These are phyloP conservation scores for Avena atlantica DNA, from an alignment of 176 grass and related monocot genomes.

Conservation along the genomic window DNA sequence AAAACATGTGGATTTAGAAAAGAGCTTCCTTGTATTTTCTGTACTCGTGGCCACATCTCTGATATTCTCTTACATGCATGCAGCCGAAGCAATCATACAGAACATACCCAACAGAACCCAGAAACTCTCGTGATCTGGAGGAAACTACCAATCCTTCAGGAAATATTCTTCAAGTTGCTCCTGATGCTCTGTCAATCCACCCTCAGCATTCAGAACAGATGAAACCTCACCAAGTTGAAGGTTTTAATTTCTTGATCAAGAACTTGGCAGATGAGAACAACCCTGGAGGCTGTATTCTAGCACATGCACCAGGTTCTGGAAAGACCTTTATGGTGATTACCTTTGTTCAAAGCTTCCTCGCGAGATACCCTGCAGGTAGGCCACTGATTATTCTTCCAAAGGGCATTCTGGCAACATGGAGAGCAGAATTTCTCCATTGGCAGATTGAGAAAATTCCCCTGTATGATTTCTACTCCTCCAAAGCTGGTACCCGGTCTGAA, in stretches of 20 bases:
- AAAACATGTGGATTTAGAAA: background rate
- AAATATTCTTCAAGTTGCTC: slow-evolving; percentile 35
- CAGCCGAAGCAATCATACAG: slow-evolving; percentile 56
- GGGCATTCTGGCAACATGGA: slow-evolving; percentile 80
- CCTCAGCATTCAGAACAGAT: slow-evolving; percentile 71
- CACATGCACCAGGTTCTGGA: slow-evolving; percentile 88
- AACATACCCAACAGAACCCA: slow-evolving; percentile 37
- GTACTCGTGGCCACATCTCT: slow-evolving; percentile 16
- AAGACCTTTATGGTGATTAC: slow-evolving; percentile 91
- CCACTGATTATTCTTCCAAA: slow-evolving; percentile 87
- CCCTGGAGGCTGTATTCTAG: slow-evolving; percentile 88
- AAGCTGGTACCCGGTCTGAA: slow-evolving; percentile 60
- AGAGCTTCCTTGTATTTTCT: slow-evolving; percentile 8
- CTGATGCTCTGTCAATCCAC: slow-evolving; percentile 52
- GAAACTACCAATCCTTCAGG: slow-evolving; percentile 34
- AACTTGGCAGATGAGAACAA: slow-evolving; percentile 78
- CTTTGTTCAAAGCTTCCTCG: slow-evolving; percentile 86
- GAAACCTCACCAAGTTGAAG: slow-evolving; percentile 84
- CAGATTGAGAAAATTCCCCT: slow-evolving; percentile 73
- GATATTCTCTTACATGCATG: slow-evolving; percentile 16
- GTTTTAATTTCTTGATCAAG: slow-evolving; percentile 82
- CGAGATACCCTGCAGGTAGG: slow-evolving; percentile 62
- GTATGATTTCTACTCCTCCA: slow-evolving; percentile 78
- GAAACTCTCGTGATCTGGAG: slow-evolving; percentile 40
- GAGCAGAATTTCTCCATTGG: slow-evolving; percentile 78